Evolutionary conservation across 345 rosid genomes (phyloP).

Genomic region (Erodium maritimum): DNA sequence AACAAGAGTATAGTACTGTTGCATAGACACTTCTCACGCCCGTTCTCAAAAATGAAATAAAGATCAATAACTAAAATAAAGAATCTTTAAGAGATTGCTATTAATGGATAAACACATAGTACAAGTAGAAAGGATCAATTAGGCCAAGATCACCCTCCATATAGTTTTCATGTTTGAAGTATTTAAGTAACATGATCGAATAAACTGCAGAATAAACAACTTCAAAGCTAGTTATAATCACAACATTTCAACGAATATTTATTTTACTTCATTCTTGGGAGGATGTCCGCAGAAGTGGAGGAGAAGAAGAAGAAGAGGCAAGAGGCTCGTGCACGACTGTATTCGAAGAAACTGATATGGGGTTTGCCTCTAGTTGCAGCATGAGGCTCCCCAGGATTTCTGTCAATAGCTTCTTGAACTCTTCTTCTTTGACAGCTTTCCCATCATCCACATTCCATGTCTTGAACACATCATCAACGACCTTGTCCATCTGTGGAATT

Average conservation of each 20-base stretch:
- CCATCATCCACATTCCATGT: slow-evolving; percentile 66
- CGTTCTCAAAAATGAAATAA: no score
- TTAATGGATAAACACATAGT: not conserved
- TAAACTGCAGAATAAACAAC: no score
- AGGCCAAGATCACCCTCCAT: no score
- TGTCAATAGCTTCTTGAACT: slow-evolving; percentile 57
- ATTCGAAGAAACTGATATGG: slow-evolving; percentile 58
- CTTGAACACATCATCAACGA: slow-evolving; percentile 37
- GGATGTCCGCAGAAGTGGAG: slow-evolving; percentile 36
- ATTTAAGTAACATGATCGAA: no score
- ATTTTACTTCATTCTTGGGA: slow-evolving; percentile 4
- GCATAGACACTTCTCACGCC: not conserved
- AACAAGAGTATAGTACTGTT: not conserved
- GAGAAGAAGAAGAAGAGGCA: slow-evolving; percentile 30
- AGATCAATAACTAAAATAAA: not conserved
- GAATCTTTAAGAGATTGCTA: not conserved
- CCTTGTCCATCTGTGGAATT: slow-evolving; percentile 53
- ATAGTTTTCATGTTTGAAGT: no score
- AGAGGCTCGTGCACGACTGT: slow-evolving; percentile 95
- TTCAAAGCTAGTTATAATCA: no score
- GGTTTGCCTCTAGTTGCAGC: slow-evolving; percentile 71
- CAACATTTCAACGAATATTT: no score
- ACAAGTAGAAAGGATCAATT: not conserved
- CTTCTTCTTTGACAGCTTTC: slow-evolving; percentile 68
- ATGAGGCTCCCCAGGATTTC: slow-evolving; percentile 74